Base-by-base conservation (phyloP, 106 monocot species). In the Phalaenopsis equestris region DNA sequence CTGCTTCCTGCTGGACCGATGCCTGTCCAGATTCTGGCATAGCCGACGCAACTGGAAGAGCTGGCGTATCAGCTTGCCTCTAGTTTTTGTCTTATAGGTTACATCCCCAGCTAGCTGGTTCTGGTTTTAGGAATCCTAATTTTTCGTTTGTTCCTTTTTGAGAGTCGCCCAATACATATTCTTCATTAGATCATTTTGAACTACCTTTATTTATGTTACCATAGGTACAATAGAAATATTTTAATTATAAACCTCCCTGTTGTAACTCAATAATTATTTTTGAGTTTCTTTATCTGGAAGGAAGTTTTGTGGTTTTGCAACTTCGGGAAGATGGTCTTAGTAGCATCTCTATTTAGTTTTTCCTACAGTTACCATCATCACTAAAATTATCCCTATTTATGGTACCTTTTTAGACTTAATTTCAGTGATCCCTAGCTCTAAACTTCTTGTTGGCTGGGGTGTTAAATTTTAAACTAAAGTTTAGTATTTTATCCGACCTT, bases 231-330 rank as follows among this genome's bases (percentile, higher is more conserved):
- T 21, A 52, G 14, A 6, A 18, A n/a, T 56, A 15, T 21, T 39
- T 15, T 70, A 38, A 70, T 70, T 70, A 38, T 70, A 70, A 64
- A 37, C 30, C 38, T 4, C 30, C 8, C 17, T 11, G 14, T 56
- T 56, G 14, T 56, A 15, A 17, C 17, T 52, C 14, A 12, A 12
- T 52, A 52, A 52, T 52, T 65, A 30, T 24, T 1, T 64, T 65
- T 24, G 64, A 65, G n/a, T 65, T 65, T 65, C 64, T 65, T 65
- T 65, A 65, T 65, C 64, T 65, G 24, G 21, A 65, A n/a, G 14
- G 52, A 52, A 12, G 61, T n/a, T 61, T n/a, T 61, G 18, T 61
- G 12, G 57, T 57, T 57, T 15, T 15, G 14, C 30, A 24, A 24
- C 24, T 30, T 67, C 43, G 3, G 43, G 43, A 45, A 45, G 43